Evolutionary conservation across 257 asterid genomes (phyloP).

Genomic region (Nicotiana otophora): DNA sequence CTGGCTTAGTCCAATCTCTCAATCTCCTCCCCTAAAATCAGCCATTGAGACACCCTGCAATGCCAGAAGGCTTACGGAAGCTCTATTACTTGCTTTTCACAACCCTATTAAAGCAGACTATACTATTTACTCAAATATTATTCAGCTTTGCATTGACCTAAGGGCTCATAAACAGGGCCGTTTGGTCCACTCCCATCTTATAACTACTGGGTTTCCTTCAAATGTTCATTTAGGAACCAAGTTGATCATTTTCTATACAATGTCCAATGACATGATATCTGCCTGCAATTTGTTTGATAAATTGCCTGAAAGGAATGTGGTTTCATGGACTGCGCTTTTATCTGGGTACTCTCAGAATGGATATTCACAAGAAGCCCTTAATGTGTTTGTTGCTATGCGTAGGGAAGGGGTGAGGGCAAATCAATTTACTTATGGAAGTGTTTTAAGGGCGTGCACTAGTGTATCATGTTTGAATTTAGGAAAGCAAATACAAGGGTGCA

Average conservation of each 20-base stretch:
- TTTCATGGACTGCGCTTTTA: conserved; percentile 54
- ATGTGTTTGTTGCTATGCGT: conserved; percentile 37
- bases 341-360: conserved; percentile 39
- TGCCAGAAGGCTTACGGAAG: neutral
- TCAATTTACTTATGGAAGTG: conserved; percentile 59
- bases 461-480: conserved; percentile 32
- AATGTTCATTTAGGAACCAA: conserved; percentile 32
- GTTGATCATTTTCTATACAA: conserved; percentile 39
- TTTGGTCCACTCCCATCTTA: conserved; percentile 29
- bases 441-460: conserved; percentile 40
- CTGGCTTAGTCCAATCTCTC: neutral
- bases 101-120: conserved; percentile 17
- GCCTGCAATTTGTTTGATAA: conserved; percentile 39
- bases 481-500: conserved; percentile 46
- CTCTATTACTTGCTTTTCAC: conserved; percentile 1
- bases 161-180: conserved; percentile 29
- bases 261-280: conserved; percentile 21
- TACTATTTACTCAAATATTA: conserved; percentile 36
- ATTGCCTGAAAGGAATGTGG: conserved; percentile 36
- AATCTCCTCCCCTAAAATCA: neutral
- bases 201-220: conserved; percentile 22
- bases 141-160: conserved; percentile 31
- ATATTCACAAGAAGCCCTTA: conserved; percentile 31
- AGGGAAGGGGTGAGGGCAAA: conserved; percentile 39
- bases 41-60: neutral